Evolutionary conservation across 2,329 filamentous ascomycete species (phyloP), one percentile per base, ranked within the genome.

Genomic region (Immersiporthe knoxdaviesiana): DNA sequence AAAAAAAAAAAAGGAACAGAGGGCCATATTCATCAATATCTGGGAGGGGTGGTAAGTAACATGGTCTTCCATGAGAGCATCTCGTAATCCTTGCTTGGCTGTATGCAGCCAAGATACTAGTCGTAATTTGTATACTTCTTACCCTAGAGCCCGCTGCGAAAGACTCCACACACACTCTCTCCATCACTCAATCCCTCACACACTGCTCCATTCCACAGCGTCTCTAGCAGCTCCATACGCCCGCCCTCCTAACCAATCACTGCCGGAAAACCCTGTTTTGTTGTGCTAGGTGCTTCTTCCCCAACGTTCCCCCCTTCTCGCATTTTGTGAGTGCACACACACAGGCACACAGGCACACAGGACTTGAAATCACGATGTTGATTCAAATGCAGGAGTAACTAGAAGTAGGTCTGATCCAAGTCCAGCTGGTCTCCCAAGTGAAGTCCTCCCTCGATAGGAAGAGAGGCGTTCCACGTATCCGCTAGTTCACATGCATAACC

Each of bases 31-130:
- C 14, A 16, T 54, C 3, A 10, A 52, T 24, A 8, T 12, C 12
- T 24, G 47, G 24, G 47, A 44, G 47, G 3, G 8, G 16, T 52
- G 21, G n/a, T n/a, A n/a, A n/a, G n/a, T 8, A 24, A 11, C n/a
- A 54, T 54, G 50, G 24, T 54, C n/a, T 27, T 3, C n/a, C 50
- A 52, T 14, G n/a, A 52, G 50, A 52, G n/a, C 50, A 52, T 16
- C 27, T 18, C 44, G 44, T n/a, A n/a, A 47, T 16, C 44, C 44
- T n/a, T 47, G 44, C 18, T 47, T 47, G 21, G 44, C 7, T n/a
- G 8, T 47, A 47, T 47, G 50, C 50, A 54, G 50, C 50, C 50
- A 54, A 54, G 50, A 54, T 30, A 54, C 27, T 30, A 47, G 44
- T 21, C 44, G 44, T n/a, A 47, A 47, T 6, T 14, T 21, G 5